phyloP scores from a whole-genome alignment of 2,329 filamentous ascomycete species.

The Graphilbum ipis-grandicollis region DNA sequence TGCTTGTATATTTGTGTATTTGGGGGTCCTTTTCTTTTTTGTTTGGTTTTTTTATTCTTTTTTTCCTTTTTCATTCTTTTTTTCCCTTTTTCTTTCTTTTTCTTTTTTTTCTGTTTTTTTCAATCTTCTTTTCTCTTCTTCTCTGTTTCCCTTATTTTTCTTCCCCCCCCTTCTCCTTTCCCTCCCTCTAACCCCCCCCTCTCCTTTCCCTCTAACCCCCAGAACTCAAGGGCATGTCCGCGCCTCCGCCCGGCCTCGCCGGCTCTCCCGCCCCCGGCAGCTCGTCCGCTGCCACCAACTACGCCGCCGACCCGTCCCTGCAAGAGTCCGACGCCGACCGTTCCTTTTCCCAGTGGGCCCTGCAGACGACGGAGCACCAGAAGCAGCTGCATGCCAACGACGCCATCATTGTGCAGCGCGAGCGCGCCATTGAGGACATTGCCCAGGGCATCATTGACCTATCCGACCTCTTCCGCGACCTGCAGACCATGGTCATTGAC shows the following conservation, averaged over 20 bases:
- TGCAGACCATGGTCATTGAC: slow-evolving; percentile 90
- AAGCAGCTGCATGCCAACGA: slow-evolving; percentile 60
- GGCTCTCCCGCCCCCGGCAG: slow-evolving; percentile 15
- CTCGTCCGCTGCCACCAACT: slow-evolving; percentile 8
- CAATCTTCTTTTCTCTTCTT: not conserved
- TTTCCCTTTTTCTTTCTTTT: not conserved
- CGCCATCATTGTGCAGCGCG: slow-evolving; percentile 71
- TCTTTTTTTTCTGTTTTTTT: not conserved
- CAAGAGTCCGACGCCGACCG: slow-evolving; percentile 89
- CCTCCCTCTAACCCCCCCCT: no score
- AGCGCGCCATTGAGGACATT: slow-evolving; percentile 94
- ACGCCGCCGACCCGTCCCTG: slow-evolving; percentile 59
- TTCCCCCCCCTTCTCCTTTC: no score
- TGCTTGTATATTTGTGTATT: not conserved
- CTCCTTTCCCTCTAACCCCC: no score
- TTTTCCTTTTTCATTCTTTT: not conserved
- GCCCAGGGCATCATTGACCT: slow-evolving; percentile 96
- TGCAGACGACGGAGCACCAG: slow-evolving; percentile 54
- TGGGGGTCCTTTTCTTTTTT: no score
- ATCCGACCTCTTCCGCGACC: slow-evolving; percentile 87
- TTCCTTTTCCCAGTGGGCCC: slow-evolving; percentile 74
- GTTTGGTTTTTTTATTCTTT: not conserved
- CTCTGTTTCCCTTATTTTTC: no score
- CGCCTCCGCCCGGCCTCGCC: not conserved
- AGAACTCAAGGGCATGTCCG: slow-evolving; percentile 61